Percentiles rank a stretch among this genome's conserved stretches.
These are phyloP conservation scores for Sugiyamaella novakii DNA, from an alignment of 1,139 yeast genomes.

Conservation along the genomic window DNA sequence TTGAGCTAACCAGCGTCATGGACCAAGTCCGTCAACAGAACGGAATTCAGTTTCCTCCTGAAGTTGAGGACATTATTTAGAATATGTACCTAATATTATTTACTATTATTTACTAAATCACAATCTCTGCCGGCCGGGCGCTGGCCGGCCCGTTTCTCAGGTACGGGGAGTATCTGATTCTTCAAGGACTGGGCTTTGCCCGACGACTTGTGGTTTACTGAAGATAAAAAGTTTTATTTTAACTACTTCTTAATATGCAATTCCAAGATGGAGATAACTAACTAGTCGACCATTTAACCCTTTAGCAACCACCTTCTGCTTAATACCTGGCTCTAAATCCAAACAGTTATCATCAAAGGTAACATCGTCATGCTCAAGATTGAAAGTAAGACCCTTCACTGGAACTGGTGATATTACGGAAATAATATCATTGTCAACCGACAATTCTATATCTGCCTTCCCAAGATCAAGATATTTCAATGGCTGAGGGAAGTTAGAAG, in stretches of 20 bases:
- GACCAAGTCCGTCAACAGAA: slow-evolving; percentile 49
- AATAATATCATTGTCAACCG: slow-evolving; percentile 20
- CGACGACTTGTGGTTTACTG: too few species aligned
- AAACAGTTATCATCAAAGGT: slow-evolving; percentile 30
- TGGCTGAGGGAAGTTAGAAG: slow-evolving; percentile 33
- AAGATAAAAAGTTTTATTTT: background rate
- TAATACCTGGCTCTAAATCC: slow-evolving; percentile 29
- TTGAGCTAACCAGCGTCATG: slow-evolving; percentile 49
- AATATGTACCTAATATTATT: too few species aligned
- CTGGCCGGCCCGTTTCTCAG: too few species aligned
- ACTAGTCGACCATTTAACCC: slow-evolving; percentile 24
- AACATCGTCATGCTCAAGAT: slow-evolving; percentile 26
- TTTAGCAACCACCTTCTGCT: slow-evolving; percentile 19
- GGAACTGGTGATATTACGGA: slow-evolving; percentile 21
- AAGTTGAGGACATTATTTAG: slow-evolving; percentile 29
- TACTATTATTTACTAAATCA: too few species aligned
- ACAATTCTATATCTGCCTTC: slow-evolving; percentile 16
- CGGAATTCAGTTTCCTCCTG: slow-evolving; percentile 49
- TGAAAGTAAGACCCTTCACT: slow-evolving; percentile 28
- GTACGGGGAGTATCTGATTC: too few species aligned
- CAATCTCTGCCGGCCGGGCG: too few species aligned
- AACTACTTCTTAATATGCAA: slow-evolving; percentile 14
- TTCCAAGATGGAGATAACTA: slow-evolving; percentile 9
- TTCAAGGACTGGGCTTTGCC: too few species aligned
- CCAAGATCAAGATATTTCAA: slow-evolving; percentile 26